A percentile compares a stretch with the other conserved stretches of the same genome.
phyloP scores from a whole-genome alignment of 495 filamentous ascomycete genomes.

The Aspergillus cavernicola region DNA sequence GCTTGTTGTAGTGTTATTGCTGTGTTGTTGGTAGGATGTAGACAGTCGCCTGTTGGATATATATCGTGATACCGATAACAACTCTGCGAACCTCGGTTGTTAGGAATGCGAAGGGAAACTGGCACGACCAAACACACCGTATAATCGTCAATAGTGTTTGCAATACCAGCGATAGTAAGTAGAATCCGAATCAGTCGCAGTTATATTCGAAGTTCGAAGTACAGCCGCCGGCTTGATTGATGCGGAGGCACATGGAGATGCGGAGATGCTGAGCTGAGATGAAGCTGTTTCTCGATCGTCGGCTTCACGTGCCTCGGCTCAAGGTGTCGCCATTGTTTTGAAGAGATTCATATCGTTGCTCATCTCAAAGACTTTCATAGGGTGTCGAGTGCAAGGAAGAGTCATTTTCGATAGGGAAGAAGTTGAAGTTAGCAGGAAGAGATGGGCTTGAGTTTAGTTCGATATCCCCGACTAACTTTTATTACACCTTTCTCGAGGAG shows the following conservation, averaged over 20 bases:
- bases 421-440: too few relatives aligned
- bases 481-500: too few relatives aligned
- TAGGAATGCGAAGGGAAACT: neutral
- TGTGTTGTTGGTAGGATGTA: neutral
- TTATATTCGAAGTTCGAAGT: neutral
- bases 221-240: neutral
- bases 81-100: neutral
- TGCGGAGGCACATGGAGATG: neutral
- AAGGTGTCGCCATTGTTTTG: neutral
- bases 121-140: neutral
- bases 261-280: neutral
- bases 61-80: neutral
- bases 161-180: neutral
- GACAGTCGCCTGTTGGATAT: neutral
- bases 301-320: constrained; percentile 22
- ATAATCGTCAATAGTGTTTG: neutral
- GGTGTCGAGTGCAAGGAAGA: too few relatives aligned
- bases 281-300: constrained; percentile 6
- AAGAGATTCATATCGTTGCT: too few relatives aligned
- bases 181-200: neutral
- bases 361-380: too few relatives aligned
- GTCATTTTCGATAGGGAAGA: too few relatives aligned
- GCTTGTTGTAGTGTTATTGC: neutral
- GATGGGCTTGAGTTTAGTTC: too few relatives aligned
- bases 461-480: too few relatives aligned